phyloP scores from a whole-genome alignment of 371 early-diverging fungal species.

The Rhizopus arrhizus region DNA sequence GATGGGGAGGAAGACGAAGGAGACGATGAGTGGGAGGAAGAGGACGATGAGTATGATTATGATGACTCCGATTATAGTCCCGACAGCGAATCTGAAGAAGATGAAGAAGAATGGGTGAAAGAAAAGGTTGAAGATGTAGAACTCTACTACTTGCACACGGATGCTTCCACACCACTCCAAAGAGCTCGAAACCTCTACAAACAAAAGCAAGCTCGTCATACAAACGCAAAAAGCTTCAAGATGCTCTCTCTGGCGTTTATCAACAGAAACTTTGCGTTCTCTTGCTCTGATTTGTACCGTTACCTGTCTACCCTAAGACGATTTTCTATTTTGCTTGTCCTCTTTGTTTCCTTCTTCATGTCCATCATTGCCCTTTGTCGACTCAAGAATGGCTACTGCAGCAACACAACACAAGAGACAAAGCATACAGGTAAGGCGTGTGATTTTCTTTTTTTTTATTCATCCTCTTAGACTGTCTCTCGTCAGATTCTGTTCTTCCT shows the following conservation, averaged over 20 bases:
- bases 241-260: not conserved
- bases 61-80: conserved; percentile 1
- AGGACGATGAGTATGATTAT: not conserved
- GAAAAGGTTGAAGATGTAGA: not conserved
- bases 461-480: not conserved
- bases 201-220: not conserved
- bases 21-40: not conserved
- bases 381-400: not conserved
- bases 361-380: not conserved
- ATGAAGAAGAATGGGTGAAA: not conserved
- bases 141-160: not conserved
- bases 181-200: not conserved
- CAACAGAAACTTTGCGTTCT: not conserved
- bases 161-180: not conserved
- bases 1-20: not conserved
- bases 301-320: not conserved
- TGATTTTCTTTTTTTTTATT: not conserved
- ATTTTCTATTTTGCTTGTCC: not conserved
- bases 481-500: conserved; percentile 8
- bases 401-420: conserved; percentile 14
- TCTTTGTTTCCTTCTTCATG: not conserved
- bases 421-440: too few relatives aligned
- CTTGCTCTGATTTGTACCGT: not conserved
- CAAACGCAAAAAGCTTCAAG: not conserved
- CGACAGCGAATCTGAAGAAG: not conserved